phyloP scores from a whole-genome alignment of 495 filamentous ascomycete species.

The Recurvomyces mirabilis region DNA sequence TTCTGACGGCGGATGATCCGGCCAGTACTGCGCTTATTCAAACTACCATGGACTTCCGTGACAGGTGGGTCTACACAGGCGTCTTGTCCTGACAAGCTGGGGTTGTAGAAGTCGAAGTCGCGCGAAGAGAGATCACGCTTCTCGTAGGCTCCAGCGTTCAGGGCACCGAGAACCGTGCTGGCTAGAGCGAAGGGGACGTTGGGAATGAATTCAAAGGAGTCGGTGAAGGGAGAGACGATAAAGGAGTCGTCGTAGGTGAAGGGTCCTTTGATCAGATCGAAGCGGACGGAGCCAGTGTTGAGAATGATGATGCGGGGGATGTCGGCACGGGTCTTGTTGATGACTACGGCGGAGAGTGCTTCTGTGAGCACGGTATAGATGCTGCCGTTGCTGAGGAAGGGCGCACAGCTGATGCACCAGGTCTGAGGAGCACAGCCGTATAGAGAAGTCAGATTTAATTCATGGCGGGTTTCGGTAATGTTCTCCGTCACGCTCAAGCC shows the following conservation, averaged over 20 bases:
- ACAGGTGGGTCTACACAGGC: conserved; percentile 33
- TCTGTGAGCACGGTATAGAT: conserved; percentile 28
- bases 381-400: conserved; percentile 26
- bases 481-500: conserved; percentile 20
- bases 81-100: conserved; percentile 29
- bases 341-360: conserved; percentile 27
- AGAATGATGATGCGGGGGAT: conserved; percentile 30
- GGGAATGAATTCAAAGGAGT: conserved; percentile 30
- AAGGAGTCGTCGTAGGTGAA: conserved; percentile 33
- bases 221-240: conserved; percentile 32
- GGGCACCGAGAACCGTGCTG: conserved; percentile 27
- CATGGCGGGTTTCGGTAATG: conserved; percentile 23
- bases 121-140: conserved; percentile 28
- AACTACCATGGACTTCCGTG: conserved; percentile 9
- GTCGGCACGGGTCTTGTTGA: conserved; percentile 25
- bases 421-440: conserved; percentile 35
- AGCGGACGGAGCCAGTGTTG: conserved; percentile 33
- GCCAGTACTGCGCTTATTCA: conserved; percentile 8
- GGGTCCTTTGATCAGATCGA: conserved; percentile 33
- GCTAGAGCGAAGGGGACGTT: conserved; percentile 27
- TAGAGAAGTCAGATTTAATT: conserved; percentile 28
- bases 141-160: conserved; percentile 35
- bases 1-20: conserved; percentile 34
- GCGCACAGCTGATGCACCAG: conserved; percentile 33
- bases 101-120: conserved; percentile 25